phyloP scores from a whole-genome alignment of 495 filamentous ascomycete species.

The Aspergillus funiculosus region DNA sequence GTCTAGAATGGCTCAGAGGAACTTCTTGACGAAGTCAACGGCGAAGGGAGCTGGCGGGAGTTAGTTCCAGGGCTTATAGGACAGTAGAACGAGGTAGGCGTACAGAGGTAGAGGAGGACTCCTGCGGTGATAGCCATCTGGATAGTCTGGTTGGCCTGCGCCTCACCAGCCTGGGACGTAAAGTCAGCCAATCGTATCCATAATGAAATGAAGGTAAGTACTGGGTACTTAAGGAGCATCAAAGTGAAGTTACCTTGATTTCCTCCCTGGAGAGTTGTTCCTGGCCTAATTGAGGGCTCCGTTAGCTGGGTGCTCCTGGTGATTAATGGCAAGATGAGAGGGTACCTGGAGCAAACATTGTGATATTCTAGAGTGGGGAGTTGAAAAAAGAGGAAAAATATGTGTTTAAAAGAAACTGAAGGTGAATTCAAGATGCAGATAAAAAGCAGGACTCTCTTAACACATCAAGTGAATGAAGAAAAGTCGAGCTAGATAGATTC shows the following conservation, averaged over 20 bases:
- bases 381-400: neutral
- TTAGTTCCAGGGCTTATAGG: conserved; percentile 5
- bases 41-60: conserved; percentile 65
- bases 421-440: neutral
- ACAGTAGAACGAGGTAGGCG: neutral
- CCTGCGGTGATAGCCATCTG: conserved; percentile 56
- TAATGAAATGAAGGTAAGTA: neutral
- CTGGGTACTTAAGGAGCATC: neutral
- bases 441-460: neutral
- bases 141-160: conserved; percentile 62
- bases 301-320: neutral
- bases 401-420: conserved; percentile 5
- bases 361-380: conserved; percentile 15
- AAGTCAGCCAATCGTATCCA: too few species aligned
- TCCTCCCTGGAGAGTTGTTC: conserved; percentile 46
- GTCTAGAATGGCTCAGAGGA: conserved; percentile 56
- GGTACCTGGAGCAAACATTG: conserved; percentile 45
- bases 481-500: conserved; percentile 8
- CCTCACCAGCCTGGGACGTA: conserved; percentile 52
- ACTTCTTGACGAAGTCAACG: conserved; percentile 67
- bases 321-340: neutral
- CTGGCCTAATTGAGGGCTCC: conserved; percentile 24
- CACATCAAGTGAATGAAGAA: neutral
- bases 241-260: conserved; percentile 33
- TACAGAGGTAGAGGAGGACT: conserved; percentile 79